Base-by-base conservation (phyloP, 352 stramenopile genomes). In the Plasmopara halstedii region DNA sequence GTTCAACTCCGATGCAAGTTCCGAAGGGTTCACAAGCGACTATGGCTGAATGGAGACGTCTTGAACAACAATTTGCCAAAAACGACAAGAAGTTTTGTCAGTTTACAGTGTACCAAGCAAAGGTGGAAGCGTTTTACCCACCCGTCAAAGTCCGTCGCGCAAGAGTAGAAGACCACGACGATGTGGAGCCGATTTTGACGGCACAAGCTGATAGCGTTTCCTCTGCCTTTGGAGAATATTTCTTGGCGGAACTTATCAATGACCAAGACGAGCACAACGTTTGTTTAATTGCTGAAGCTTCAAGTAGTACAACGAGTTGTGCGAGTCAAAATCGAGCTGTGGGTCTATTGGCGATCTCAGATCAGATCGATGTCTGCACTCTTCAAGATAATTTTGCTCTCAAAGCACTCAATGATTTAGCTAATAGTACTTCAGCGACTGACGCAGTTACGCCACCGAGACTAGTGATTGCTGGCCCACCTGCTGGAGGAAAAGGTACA, bases 401-500 rank as follows among this genome's bases (percentile, higher is more conserved):
- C 2, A 64, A 65, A 8, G 44, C 71, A 21, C 88, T 90, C 51
- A 84, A 94, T 53, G 71, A 90, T 39, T 50, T 96, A 21, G 55
- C 74, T 20, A 83, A 70, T 47, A 67, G 56, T 36, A 61, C 56
- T 31, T 34, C 53, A 26, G 14, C 36, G 3, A 38, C 44, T 7
- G 46, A 42, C 14, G 58, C 72, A 15, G 39, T 85, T 23, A 75
- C 70, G 19, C 57, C 62, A 9, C 58, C 65, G 1, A 67, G 63
- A 49, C 63, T 96, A 14, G 88, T 97, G 42, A 95, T 95, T 34
- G 69, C 77, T 17, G 94, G 93, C 15, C 88, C 90, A 15, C 91
- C 94, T 0, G 94, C 90, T 2, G 85, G 70, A 26, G 94, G 90
- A 17, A 98, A 98, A 70, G 92, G 94, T 27, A 98, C 92, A 20